Conservation (phyloP, 495 filamentous ascomycete genomes). For the Hyaloscypha variabilis region DNA sequence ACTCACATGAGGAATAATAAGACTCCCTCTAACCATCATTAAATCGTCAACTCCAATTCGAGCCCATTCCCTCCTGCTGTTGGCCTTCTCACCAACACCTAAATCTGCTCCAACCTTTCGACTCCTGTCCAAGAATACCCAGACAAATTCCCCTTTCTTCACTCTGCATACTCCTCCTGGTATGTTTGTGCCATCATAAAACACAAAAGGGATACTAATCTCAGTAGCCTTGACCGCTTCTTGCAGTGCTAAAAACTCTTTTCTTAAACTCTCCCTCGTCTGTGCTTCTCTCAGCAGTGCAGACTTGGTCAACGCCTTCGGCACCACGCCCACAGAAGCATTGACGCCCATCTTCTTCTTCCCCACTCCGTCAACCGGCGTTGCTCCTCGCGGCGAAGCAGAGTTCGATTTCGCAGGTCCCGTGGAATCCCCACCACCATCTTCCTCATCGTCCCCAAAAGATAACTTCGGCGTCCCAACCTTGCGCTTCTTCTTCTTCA, state of each 20-base stretch:
- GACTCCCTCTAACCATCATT: slow-evolving; percentile 87
- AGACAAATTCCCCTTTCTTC: slow-evolving; percentile 90
- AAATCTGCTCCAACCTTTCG: slow-evolving; percentile 86
- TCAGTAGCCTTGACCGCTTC: slow-evolving; percentile 88
- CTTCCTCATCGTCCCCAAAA: slow-evolving; percentile 62
- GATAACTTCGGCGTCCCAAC: slow-evolving; percentile 68
- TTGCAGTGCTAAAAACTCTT: slow-evolving; percentile 83
- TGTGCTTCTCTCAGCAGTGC: slow-evolving; percentile 79
- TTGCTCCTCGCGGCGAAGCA: slow-evolving; percentile 33
- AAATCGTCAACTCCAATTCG: slow-evolving; percentile 94
- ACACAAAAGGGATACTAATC: slow-evolving; percentile 92
- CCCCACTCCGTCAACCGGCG: slow-evolving; percentile 40
- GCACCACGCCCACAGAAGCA: slow-evolving; percentile 64
- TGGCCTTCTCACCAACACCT: slow-evolving; percentile 67
- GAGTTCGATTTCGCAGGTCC: slow-evolving; percentile 18
- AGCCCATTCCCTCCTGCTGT: slow-evolving; percentile 83
- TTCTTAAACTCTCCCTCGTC: slow-evolving; percentile 78
- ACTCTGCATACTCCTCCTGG: slow-evolving; percentile 78
- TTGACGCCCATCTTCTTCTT: slow-evolving; percentile 64
- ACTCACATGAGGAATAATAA: slow-evolving; percentile 94
- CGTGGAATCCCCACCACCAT: slow-evolving; percentile 27
- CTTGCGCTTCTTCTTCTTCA: slow-evolving; percentile 71
- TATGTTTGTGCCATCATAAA: slow-evolving; percentile 98
- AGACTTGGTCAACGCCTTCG: slow-evolving; percentile 85
- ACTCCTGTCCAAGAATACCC: slow-evolving; percentile 89